Evolutionary conservation across 2,329 filamentous ascomycete species (phyloP), one percentile per base, ranked within the genome.

Genomic region (Verticillium dahliae): DNA sequence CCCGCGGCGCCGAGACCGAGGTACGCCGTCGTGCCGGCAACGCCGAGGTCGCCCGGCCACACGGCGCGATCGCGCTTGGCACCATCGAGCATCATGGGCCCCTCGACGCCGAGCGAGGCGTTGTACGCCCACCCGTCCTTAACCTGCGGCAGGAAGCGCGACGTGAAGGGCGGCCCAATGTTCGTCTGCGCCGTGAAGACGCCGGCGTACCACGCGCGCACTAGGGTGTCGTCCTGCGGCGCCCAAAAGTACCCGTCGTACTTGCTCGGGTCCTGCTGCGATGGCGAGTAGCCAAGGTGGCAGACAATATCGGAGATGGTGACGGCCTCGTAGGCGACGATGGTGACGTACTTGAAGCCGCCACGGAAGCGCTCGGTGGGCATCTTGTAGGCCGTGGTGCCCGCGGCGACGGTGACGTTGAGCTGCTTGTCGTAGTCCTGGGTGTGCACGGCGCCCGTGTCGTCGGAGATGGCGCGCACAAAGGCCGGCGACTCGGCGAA

Each of bases 41-140:
- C 81, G 2, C 80, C 78, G 76, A 85, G 81, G 65, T 86, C 84
- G 2, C 83, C 83, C 2, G 84, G 80, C 81, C 83, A 86, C 1
- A 85, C 80, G 2, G 83, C 72, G 6, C 81, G 75, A 66, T 85
- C 82, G 37, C 82, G 75, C 69, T 85, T 85, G 1, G 82, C 80
- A 3, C 82, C 82, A 67, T 85, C 81, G n/a, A 73, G 71, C 50
- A 74, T 71, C 31, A 73, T 70, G 13, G 73, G 70, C 18, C 67
- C 58, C 1, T 70, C 73, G 3, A 69, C 68, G 7, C 73, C 72
- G 34, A 76, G 66, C 0, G 68, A 67, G 13, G 68, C 70, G 61
- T 74, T 71, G 60, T 74, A 73, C 6, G 66, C 67, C 73, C 73
- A 76, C 1, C 78, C 81, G 22, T 72, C 73, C 11, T 64, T 65